Conservation (phyloP, 2,329 filamentous ascomycete genomes). For the Neofusicoccum sp. region DNA sequence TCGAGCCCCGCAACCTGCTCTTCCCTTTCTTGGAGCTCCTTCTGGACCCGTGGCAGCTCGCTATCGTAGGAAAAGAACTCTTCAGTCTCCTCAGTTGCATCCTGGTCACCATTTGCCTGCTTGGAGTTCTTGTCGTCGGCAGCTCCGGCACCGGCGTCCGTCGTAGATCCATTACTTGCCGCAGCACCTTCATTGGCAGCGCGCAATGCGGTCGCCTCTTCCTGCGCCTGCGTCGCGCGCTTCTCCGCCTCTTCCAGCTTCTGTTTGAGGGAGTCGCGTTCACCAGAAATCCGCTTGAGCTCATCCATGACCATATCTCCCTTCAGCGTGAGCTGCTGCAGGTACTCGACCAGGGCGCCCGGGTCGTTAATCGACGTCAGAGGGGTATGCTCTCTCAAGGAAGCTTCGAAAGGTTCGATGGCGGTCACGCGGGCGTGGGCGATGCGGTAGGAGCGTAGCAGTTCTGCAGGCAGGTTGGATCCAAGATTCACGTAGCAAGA, state of each 20-base stretch:
- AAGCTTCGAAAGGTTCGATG: constrained; percentile 91
- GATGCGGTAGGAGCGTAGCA: constrained; percentile 86
- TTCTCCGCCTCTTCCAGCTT: constrained; percentile 69
- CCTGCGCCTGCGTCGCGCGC: constrained; percentile 59
- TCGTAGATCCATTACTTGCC: background rate
- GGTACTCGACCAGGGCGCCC: constrained; percentile 79
- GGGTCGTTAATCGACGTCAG: constrained; percentile 86
- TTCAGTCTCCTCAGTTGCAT: constrained; percentile 49
- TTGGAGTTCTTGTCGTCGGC: constrained; percentile 21
- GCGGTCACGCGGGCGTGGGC: constrained; percentile 82
- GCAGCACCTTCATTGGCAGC: constrained; percentile 31
- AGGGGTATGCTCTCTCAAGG: constrained; percentile 87
- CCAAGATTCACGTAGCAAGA: background rate
- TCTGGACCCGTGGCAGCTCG: constrained; percentile 78
- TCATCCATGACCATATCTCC: constrained; percentile 93
- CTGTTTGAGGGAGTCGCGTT: constrained; percentile 77
- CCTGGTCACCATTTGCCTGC: constrained; percentile 24
- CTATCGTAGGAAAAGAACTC: constrained; percentile 93
- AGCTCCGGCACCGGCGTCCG: constrained; percentile 10
- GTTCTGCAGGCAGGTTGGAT: constrained; percentile 53
- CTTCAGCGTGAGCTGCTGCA: constrained; percentile 81
- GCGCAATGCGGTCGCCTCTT: constrained; percentile 59
- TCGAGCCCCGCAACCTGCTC: constrained; percentile 70
- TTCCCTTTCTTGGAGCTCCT: constrained; percentile 67
- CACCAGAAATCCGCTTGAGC: constrained; percentile 78